phyloP scores from a whole-genome alignment of 371 early-diverging fungal genomes.

The Rhizopus delemar region DNA sequence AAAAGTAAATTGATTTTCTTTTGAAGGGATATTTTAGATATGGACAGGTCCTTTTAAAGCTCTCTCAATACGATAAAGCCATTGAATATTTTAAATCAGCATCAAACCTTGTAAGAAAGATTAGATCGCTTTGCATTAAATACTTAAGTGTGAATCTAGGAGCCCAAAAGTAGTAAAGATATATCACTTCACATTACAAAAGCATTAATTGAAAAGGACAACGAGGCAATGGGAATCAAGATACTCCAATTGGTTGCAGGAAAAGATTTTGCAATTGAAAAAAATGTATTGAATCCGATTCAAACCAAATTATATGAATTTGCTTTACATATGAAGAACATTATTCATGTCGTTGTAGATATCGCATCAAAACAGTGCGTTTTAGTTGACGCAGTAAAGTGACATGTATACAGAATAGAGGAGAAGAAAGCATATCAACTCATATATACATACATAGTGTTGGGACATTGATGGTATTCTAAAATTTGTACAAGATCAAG shows the following conservation, averaged over 20 bases:
- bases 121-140: background rate
- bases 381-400: slow-evolving; percentile 74
- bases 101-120: slow-evolving; percentile 35
- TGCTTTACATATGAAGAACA: slow-evolving; percentile 82
- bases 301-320: slow-evolving; percentile 74
- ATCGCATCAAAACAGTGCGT: slow-evolving; percentile 64
- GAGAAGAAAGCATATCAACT: background rate
- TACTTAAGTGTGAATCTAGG: slow-evolving; percentile 28
- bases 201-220: slow-evolving; percentile 59
- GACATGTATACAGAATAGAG: background rate
- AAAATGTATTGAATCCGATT: slow-evolving; percentile 62
- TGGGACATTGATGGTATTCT: slow-evolving; percentile 87
- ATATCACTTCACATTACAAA: slow-evolving; percentile 54
- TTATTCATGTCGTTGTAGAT: slow-evolving; percentile 78
- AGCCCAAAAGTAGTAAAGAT: slow-evolving; percentile 53
- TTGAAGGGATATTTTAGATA: slow-evolving; percentile 70
- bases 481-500: slow-evolving; percentile 55
- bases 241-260: slow-evolving; percentile 73
- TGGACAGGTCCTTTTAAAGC: slow-evolving; percentile 68
- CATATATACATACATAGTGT: slow-evolving; percentile 46
- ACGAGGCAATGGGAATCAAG: slow-evolving; percentile 56
- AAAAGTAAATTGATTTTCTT: slow-evolving; percentile 1
- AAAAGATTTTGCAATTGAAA: slow-evolving; percentile 62
- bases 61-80: slow-evolving; percentile 60
- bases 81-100: slow-evolving; percentile 60